phyloP scores from a whole-genome alignment of 176 grass and related monocot species.

The Zea luxurians region DNA sequence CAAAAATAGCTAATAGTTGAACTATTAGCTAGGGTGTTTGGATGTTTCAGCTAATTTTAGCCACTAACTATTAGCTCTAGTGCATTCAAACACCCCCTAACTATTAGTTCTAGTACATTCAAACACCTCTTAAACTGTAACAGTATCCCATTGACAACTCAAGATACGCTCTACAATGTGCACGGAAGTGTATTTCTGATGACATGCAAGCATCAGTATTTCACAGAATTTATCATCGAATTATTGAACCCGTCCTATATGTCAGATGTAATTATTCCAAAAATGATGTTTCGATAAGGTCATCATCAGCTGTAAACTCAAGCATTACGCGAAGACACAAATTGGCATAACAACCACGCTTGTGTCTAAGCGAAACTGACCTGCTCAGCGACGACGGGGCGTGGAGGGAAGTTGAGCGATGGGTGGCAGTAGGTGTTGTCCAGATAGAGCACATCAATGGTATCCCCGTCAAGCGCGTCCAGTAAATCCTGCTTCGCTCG shows the following conservation, averaged over 20 bases:
- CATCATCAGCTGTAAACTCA: constrained; percentile 9
- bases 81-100: too few relatives aligned
- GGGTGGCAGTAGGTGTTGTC: constrained; percentile 94
- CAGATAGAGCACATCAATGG: constrained; percentile 69
- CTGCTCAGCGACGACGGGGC: constrained; percentile 65
- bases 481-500: constrained; percentile 60
- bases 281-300: not conserved
- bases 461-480: constrained; percentile 62
- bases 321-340: too few relatives aligned
- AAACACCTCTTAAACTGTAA: not conserved
- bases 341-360: not conserved
- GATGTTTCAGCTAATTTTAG: too few relatives aligned
- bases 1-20: too few relatives aligned
- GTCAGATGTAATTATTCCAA: not conserved
- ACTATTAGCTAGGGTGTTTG: too few relatives aligned
- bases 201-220: not conserved
- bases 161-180: not conserved
- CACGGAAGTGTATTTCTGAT: not conserved
- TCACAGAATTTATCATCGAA: not conserved
- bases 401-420: constrained; percentile 75
- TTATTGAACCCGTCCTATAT: not conserved
- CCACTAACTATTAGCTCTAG: too few relatives aligned
- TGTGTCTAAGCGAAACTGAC: constrained; percentile 30
- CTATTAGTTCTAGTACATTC: too few relatives aligned
- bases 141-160: not conserved